A percentile compares a stretch with the other conserved stretches of the same genome.
phyloP scores from a whole-genome alignment of 179 eudicot species.

The Silene noctiflora region DNA sequence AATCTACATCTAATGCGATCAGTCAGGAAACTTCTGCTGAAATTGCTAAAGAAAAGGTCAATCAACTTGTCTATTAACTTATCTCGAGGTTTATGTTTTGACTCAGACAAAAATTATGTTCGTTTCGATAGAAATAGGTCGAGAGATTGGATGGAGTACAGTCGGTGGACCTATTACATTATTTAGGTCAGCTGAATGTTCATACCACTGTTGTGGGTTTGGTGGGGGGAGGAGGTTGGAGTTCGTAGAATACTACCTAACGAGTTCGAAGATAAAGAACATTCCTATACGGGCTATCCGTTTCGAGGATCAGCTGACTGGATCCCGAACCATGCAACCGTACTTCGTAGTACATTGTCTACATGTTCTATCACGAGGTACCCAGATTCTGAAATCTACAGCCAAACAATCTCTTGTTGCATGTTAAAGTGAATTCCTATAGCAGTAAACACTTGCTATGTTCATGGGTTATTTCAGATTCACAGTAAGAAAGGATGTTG shows the following conservation, averaged over 20 bases:
- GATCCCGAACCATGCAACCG: not conserved
- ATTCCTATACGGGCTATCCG: not conserved
- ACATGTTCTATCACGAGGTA: not conserved
- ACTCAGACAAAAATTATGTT: not conserved
- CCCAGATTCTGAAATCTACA: not conserved
- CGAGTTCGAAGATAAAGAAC: not conserved
- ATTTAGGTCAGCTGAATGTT: not conserved
- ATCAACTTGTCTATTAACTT: slow-evolving; percentile 3
- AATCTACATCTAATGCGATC: slow-evolving; percentile 40
- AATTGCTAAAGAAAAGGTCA: slow-evolving; percentile 87
- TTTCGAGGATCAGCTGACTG: not conserved
- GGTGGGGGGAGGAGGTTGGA: not conserved
- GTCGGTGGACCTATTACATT: not conserved
- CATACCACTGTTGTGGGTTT: not conserved
- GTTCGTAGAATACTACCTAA: not conserved
- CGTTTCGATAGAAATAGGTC: not conserved
- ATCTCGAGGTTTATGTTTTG: not conserved
- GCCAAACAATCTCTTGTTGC: not conserved
- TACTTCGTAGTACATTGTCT: not conserved
- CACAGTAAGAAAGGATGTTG: not conserved
- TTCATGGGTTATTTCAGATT: not conserved
- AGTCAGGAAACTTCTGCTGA: slow-evolving; percentile 73
- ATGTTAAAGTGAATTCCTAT: not conserved
- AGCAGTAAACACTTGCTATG: not conserved
- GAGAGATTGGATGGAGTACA: not conserved